Evolutionary conservation across 2,329 filamentous ascomycete genomes (phyloP).

Genomic region (Fusarium udum): DNA sequence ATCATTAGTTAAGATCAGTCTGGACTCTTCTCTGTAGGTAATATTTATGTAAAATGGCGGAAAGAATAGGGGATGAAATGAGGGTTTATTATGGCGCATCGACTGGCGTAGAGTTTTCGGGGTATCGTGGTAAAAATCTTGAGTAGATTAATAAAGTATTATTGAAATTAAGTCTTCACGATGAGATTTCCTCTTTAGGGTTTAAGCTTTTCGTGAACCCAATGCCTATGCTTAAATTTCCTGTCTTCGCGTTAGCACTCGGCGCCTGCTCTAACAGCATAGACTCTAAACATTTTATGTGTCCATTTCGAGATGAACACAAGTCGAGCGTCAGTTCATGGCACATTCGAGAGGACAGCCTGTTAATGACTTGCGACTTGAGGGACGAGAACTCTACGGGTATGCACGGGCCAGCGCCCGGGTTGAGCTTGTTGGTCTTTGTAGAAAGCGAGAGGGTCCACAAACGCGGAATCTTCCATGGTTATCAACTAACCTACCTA

Average conservation of each 20-base stretch:
- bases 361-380: too few species aligned
- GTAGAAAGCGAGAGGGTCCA: not conserved
- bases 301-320: not conserved
- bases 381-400: not conserved
- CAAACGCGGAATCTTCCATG: too few species aligned
- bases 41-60: not conserved
- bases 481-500: too few species aligned
- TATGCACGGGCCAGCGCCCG: not conserved
- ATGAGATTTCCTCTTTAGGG: not conserved
- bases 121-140: not conserved
- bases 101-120: not conserved
- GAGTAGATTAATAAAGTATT: not conserved
- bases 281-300: accelerated
- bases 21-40: not conserved
- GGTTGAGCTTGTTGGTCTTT: not conserved
- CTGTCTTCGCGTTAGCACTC: accelerated
- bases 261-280: accelerated
- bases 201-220: not conserved
- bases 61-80: not conserved
- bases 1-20: not conserved
- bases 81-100: not conserved
- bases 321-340: not conserved
- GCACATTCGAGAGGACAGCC: not conserved
- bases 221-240: not conserved
- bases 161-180: not conserved